Base-by-base conservation (phyloP, 2,329 filamentous ascomycete genomes). In the Bipolaris zeicola region DNA sequence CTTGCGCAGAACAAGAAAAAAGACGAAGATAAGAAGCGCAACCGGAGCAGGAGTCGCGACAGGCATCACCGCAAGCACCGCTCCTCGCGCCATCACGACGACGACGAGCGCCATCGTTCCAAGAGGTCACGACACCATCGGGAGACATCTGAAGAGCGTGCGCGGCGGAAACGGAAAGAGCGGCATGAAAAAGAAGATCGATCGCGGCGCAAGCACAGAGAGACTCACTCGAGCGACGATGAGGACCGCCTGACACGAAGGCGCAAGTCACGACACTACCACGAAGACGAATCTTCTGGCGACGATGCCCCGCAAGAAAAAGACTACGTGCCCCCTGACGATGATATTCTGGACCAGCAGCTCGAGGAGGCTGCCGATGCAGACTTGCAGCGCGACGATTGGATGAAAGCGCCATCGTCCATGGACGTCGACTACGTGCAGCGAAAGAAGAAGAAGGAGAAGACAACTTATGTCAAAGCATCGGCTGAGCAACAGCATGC, bases 401-500 rank as follows among this genome's bases (percentile, higher is more conserved):
- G 96, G 93, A 99, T 99, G 95, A 89, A 92, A 57, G 89, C 89
- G 0, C 92, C 94, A 0, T 91, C 90, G 0, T 87, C 89, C 0
- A 78, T 96, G 34, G 89, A 93, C 50, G 82, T 98, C 55, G 93
- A 98, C 71, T 96, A 96, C 73, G 83, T 92, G 48, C 85, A 90
- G 70, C 82, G 85, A 58, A 80, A 83, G 59, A 86, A 86, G 58
- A 72, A 74, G 50, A 75, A 76, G 28, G 73, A 75, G 33, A 68
- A 77, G 77, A 36, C 80, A 77, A 65, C 76, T 66, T 66, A 77
- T 74, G 66, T 79, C 49, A 16, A 79, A 77, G 36, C 80, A 78
- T 53, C 84, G 78, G 67, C 61, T 6, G 87, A 87, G 50, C 61
- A 59, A 18, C 86, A 87, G 42, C 87, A 89, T 10, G 85, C 88